A percentile compares a stretch with the other conserved stretches of the same genome.
Evolutionary conservation across 2,329 filamentous ascomycete genomes (phyloP).

Genomic region (Penicillium occitanis): DNA sequence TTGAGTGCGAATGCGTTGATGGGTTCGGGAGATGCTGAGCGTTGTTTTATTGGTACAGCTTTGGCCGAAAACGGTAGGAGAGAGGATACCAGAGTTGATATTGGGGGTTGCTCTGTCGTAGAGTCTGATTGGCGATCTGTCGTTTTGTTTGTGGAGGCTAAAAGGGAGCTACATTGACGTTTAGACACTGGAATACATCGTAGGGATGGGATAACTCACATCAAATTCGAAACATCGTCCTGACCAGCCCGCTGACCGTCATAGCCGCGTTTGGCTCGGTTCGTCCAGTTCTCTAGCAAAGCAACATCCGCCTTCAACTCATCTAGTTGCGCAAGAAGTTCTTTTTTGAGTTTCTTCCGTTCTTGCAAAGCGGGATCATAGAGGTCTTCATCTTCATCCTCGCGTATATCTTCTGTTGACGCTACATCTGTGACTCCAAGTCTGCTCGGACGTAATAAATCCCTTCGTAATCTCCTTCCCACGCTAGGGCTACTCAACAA

Average conservation of each 20-base stretch:
- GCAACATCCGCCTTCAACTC: conserved; percentile 60
- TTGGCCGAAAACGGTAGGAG: conserved; percentile 43
- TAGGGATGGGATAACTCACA: conserved; percentile 31
- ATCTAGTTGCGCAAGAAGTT: conserved; percentile 57
- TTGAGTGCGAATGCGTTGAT: conserved; percentile 67
- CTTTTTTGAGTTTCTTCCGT: conserved; percentile 56
- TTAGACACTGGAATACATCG: conserved; percentile 23
- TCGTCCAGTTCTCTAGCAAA: conserved; percentile 59
- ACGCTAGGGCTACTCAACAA: conserved; percentile 40
- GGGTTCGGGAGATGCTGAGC: conserved; percentile 43
- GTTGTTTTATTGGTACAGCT: conserved; percentile 24
- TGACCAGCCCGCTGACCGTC: conserved; percentile 35
- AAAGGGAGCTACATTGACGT: conserved; percentile 33
- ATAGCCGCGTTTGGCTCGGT: conserved; percentile 49
- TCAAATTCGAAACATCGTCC: conserved; percentile 35
- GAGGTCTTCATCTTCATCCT: conserved; percentile 20
- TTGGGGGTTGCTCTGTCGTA: conserved; percentile 27
- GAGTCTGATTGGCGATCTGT: conserved; percentile 30
- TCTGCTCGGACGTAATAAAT: conserved; percentile 29
- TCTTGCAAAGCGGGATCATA: conserved; percentile 26
- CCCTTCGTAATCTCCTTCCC: conserved; percentile 21
- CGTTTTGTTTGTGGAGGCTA: conserved; percentile 32
- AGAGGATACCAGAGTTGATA: conserved; percentile 42
- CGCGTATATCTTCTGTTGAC: conserved; percentile 25
- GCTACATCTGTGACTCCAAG: conserved; percentile 28